A percentile compares a stretch with the other conserved stretches of the same genome.
phyloP scores from a whole-genome alignment of 768 basidiomycete species.

The Boletellus emodensis region DNA sequence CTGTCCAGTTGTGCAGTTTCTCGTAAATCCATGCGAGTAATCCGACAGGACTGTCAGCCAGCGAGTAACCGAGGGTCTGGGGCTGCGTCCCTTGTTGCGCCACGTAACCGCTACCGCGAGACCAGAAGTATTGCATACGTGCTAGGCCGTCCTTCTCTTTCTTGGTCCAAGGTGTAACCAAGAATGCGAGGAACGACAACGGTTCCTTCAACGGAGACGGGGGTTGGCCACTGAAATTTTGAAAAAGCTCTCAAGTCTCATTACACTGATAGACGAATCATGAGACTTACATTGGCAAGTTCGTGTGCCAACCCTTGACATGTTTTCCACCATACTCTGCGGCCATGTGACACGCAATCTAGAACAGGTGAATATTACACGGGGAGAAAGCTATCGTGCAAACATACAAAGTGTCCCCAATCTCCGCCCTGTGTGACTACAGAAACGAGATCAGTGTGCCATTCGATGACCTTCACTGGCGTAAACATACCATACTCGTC shows the following conservation, averaged over 20 bases:
- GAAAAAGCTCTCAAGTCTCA: neutral
- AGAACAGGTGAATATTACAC: neutral
- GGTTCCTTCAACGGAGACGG: slow-evolving; percentile 26
- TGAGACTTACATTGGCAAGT: slow-evolving; percentile 38
- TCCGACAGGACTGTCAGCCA: slow-evolving; percentile 57
- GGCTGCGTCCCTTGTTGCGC: slow-evolving; percentile 39
- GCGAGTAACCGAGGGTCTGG: slow-evolving; percentile 50
- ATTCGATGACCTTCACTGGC: neutral
- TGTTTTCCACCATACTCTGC: slow-evolving; percentile 37
- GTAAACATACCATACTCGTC: slow-evolving; percentile 40
- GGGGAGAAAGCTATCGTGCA: neutral
- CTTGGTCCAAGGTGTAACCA: slow-evolving; percentile 27
- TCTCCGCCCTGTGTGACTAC: slow-evolving; percentile 49
- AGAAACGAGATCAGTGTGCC: neutral
- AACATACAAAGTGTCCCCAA: slow-evolving; percentile 39
- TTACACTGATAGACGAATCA: neutral
- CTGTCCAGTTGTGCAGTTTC: slow-evolving; percentile 46
- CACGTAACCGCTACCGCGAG: slow-evolving; percentile 30
- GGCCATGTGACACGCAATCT: slow-evolving; percentile 37
- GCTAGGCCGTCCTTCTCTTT: slow-evolving; percentile 25
- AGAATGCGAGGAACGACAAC: slow-evolving; percentile 23
- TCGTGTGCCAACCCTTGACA: slow-evolving; percentile 52
- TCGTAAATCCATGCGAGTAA: slow-evolving; percentile 54
- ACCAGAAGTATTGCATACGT: slow-evolving; percentile 16
- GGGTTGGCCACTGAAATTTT: slow-evolving; percentile 13